Conservation (phyloP, 2,329 filamentous ascomycete genomes). For the Aschersonia sp. region DNA sequence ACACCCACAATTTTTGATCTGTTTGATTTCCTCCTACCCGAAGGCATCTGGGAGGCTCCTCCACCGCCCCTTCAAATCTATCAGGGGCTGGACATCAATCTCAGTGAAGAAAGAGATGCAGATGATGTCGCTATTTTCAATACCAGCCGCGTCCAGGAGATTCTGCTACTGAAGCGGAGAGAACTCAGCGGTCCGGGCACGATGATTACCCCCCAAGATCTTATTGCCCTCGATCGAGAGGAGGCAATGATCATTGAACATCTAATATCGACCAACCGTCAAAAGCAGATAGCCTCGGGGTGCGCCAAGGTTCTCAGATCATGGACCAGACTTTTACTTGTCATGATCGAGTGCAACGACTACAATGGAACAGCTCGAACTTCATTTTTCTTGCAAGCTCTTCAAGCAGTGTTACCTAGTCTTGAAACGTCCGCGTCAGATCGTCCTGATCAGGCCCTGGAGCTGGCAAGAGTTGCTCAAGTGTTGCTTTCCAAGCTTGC, state of each 20-base stretch:
- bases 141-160: conserved; percentile 54
- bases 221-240: conserved; percentile 38
- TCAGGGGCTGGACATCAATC: conserved; percentile 49
- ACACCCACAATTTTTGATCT: conserved; percentile 79
- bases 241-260: conserved; percentile 45
- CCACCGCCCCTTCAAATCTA: conserved; percentile 45
- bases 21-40: conserved; percentile 66
- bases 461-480: conserved; percentile 64
- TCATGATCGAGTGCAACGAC: conserved; percentile 71
- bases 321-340: conserved; percentile 73
- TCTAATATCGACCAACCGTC: conserved; percentile 48
- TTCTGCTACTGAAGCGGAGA: conserved; percentile 55
- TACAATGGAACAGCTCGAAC: conserved; percentile 58
- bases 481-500: conserved; percentile 59
- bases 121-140: conserved; percentile 49
- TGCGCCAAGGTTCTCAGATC: conserved; percentile 57
- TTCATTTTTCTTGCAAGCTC: conserved; percentile 68
- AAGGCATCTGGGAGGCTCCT: conserved; percentile 32
- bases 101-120: conserved; percentile 46
- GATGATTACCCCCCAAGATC: conserved; percentile 33
- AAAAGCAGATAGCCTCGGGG: conserved; percentile 38
- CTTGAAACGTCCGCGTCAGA: conserved; percentile 64
- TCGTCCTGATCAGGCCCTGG: conserved; percentile 53
- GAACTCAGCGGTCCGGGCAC: conserved; percentile 38
- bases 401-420: conserved; percentile 79